Percentiles rank a stretch among this genome's conserved stretches.
phyloP scores from a whole-genome alignment of 2,329 filamentous ascomycete genomes.

The Alternaria brassicae region DNA sequence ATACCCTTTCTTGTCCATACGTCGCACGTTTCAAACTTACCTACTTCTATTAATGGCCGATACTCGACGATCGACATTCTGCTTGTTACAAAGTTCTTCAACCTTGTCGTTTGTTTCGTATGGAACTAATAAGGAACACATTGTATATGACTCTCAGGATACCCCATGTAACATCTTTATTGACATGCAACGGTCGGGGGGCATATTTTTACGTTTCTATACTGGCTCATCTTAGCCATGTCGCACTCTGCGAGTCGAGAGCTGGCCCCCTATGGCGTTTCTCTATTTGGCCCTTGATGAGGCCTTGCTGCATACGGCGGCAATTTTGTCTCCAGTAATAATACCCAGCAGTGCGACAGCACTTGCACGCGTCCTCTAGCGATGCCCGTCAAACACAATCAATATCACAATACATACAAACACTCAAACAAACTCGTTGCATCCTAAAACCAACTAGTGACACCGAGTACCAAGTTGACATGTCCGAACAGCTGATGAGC shows the following conservation, averaged over 20 bases:
- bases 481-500: background rate
- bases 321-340: slow-evolving; percentile 13
- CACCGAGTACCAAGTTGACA: background rate
- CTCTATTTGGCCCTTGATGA: background rate
- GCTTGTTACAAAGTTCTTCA: slow-evolving; percentile 17
- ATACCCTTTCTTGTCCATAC: slow-evolving; percentile 33
- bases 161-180: slow-evolving; percentile 22
- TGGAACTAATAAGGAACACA: slow-evolving; percentile 18
- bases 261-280: slow-evolving; percentile 14
- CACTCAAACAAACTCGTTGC: background rate
- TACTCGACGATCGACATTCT: slow-evolving; percentile 16
- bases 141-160: slow-evolving; percentile 22
- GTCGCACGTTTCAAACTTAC: slow-evolving; percentile 17
- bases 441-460: slow-evolving; percentile 3
- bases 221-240: background rate
- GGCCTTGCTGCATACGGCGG: slow-evolving; percentile 13
- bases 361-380: slow-evolving; percentile 5
- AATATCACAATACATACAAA: background rate
- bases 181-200: slow-evolving; percentile 1
- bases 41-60: slow-evolving; percentile 27
- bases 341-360: slow-evolving; percentile 22
- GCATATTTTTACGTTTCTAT: slow-evolving; percentile 8
- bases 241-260: slow-evolving; percentile 11
- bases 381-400: slow-evolving; percentile 7
- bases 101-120: slow-evolving; percentile 14